A percentile compares a stretch with the other conserved stretches of the same genome.
Conservation (phyloP, 2,329 filamentous ascomycete species). For the Colletotrichum liriopes region DNA sequence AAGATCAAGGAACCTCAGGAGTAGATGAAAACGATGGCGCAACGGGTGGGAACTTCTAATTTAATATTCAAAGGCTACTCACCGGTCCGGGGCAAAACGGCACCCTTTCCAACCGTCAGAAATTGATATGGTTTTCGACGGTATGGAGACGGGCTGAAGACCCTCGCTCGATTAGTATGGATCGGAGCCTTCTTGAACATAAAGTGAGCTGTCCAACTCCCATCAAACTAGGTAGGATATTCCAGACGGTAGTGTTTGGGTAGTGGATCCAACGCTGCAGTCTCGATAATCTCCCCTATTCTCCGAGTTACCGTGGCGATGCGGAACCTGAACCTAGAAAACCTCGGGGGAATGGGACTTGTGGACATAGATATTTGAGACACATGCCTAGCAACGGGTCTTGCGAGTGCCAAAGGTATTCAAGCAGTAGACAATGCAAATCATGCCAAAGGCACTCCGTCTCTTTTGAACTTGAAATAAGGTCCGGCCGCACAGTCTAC, state of each 20-base stretch:
- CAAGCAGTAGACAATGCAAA: no score
- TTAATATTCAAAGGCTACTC: no score
- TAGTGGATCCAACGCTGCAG: background rate
- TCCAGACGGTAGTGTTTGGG: background rate
- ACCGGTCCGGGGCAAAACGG: no score
- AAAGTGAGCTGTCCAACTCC: background rate
- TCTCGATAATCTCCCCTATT: background rate
- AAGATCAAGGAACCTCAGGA: background rate
- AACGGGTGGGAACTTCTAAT: background rate
- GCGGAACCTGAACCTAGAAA: background rate
- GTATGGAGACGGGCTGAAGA: no score
- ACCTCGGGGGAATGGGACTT: background rate
- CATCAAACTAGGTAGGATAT: background rate
- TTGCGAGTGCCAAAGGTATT: background rate
- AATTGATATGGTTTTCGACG: background rate
- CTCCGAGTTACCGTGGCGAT: background rate
- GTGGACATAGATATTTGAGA: no score
- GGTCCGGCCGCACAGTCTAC: no score
- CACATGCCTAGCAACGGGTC: background rate
- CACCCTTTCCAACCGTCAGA: background rate
- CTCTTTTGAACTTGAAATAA: background rate
- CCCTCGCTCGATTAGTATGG: no score
- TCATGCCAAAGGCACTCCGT: no score
- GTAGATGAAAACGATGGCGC: no score
- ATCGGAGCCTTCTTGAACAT: no score